phyloP scores from a whole-genome alignment of 1,139 yeast genomes.

The Blastobotrys elegans region DNA sequence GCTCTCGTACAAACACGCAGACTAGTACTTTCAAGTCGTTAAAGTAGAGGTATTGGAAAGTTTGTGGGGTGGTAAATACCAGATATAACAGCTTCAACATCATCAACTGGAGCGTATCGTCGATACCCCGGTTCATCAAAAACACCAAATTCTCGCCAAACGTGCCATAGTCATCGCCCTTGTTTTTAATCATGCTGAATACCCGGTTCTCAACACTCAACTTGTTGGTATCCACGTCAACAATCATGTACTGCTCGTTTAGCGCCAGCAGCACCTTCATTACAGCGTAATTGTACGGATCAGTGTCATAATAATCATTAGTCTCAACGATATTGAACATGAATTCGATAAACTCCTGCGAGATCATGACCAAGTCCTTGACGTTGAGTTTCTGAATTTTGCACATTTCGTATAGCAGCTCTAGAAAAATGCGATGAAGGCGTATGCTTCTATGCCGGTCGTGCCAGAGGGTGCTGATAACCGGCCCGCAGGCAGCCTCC shows the following conservation, averaged over 20 bases:
- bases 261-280: conserved; percentile 69
- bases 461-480: conserved; percentile 39
- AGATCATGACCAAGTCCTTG: conserved; percentile 45
- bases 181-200: conserved; percentile 25
- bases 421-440: conserved; percentile 43
- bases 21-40: conserved; percentile 82
- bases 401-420: conserved; percentile 50
- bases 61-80: conserved; percentile 61
- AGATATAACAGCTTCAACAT: conserved; percentile 73
- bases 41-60: conserved; percentile 66
- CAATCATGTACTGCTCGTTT: conserved; percentile 82
- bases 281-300: conserved; percentile 62
- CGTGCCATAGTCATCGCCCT: conserved; percentile 37
- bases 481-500: conserved; percentile 45
- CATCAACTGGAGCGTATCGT: conserved; percentile 67
- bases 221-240: conserved; percentile 33
- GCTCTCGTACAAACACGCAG: conserved; percentile 80
- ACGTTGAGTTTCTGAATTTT: conserved; percentile 43
- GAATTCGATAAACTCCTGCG: conserved; percentile 49
- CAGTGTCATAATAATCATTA: conserved; percentile 50
- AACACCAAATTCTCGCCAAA: conserved; percentile 54
- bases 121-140: conserved; percentile 73
- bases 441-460: conserved; percentile 23
- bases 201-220: conserved; percentile 28
- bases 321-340: conserved; percentile 48